Conservation (phyloP, 257 asterid species). For the Datura wrightii region DNA sequence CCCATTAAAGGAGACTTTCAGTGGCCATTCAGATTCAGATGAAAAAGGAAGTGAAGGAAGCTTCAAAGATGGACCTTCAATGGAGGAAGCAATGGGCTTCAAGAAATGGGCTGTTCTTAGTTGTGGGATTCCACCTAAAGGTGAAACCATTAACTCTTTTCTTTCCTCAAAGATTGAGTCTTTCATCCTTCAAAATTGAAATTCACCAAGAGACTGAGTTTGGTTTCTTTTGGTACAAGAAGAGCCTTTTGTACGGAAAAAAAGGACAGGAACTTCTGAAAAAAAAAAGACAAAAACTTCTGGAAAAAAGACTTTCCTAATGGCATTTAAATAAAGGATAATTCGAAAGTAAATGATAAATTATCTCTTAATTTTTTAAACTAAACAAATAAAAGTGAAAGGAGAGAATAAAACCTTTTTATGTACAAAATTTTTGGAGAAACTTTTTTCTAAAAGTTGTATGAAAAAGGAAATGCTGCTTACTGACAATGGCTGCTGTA, state of each 20-base stretch:
- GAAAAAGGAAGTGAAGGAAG: constrained; percentile 39
- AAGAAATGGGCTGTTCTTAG: constrained; percentile 43
- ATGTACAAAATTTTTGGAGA: too few relatives aligned
- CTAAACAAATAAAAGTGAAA: too few relatives aligned
- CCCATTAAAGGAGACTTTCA: constrained; percentile 41
- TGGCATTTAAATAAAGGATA: too few relatives aligned
- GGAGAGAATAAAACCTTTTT: too few relatives aligned
- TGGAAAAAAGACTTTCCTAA: not conserved
- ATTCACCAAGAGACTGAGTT: not conserved
- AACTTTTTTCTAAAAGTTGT: too few relatives aligned
- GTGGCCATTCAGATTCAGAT: constrained; percentile 42
- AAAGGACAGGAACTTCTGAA: too few relatives aligned
- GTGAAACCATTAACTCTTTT: constrained; percentile 48
- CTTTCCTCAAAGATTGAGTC: constrained; percentile 37
- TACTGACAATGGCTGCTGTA: too few relatives aligned
- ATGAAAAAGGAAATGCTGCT: too few relatives aligned
- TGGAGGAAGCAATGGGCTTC: constrained; percentile 34
- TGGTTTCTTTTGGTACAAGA: not conserved
- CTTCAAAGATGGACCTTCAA: constrained; percentile 38
- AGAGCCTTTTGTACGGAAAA: too few relatives aligned
- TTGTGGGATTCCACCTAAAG: constrained; percentile 40
- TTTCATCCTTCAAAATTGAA: not conserved
- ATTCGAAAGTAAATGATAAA: too few relatives aligned
- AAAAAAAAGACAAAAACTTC: too few relatives aligned
- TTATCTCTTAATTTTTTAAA: too few relatives aligned